A percentile compares a stretch with the other conserved stretches of the same genome.
Evolutionary conservation across 1,139 yeast species (phyloP).

Genomic region (Diutina sp.): DNA sequence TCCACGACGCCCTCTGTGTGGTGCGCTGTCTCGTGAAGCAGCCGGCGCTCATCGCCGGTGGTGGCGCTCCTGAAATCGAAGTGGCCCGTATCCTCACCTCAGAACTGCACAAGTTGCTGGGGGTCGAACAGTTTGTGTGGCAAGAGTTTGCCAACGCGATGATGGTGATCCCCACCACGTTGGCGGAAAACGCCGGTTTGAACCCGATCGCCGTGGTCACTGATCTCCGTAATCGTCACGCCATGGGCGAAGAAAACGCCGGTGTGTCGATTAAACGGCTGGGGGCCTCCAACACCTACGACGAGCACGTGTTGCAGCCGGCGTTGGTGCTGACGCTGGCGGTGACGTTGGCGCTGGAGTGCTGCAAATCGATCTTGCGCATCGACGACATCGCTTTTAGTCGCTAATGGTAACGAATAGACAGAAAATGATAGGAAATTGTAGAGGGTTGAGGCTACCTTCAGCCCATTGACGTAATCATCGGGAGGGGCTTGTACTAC

Average conservation of each 20-base stretch:
- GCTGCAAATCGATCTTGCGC: conserved; percentile 89
- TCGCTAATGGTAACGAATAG: not conserved
- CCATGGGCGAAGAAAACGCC: conserved; percentile 81
- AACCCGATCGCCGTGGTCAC: conserved; percentile 93
- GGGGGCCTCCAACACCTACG: conserved; percentile 82
- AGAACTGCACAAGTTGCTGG: conserved; percentile 69
- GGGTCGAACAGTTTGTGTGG: conserved; percentile 92
- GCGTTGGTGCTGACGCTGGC: conserved; percentile 91
- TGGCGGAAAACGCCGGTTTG: conserved; percentile 96
- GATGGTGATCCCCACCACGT: conserved; percentile 91
- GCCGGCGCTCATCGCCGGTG: conserved; percentile 93
- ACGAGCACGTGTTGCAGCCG: conserved; percentile 94
- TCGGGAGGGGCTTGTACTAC: no score
- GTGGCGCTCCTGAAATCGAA: conserved; percentile 98
- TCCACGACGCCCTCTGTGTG: conserved; percentile 96
- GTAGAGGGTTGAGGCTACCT: no score
- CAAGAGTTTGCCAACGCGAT: conserved; percentile 92
- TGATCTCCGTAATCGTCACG: conserved; percentile 87
- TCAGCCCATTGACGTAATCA: no score
- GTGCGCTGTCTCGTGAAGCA: conserved; percentile 90
- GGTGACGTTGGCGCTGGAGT: conserved; percentile 85
- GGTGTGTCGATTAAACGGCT: conserved; percentile 93
- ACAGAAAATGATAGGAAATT: no score
- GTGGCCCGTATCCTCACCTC: conserved; percentile 69
- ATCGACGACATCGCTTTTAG: conserved; percentile 63